A percentile compares a stretch with the other conserved stretches of the same genome.
Evolutionary conservation across 2,329 filamentous ascomycete genomes (phyloP).

Genomic region (Colletotrichum sansevieriae): DNA sequence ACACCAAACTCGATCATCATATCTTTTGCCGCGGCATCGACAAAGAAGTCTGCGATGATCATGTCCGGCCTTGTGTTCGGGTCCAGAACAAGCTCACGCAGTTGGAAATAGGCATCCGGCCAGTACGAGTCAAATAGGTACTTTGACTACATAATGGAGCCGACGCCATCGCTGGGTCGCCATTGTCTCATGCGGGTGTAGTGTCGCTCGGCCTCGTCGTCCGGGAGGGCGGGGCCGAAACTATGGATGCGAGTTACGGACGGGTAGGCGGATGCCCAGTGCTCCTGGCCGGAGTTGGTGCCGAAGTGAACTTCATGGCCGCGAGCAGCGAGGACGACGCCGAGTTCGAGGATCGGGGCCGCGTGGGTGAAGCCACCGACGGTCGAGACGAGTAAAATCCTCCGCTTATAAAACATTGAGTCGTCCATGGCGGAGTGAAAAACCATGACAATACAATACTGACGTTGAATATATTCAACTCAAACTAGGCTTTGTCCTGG

Average conservation of each 20-base stretch:
- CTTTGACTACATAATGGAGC: constrained; percentile 51
- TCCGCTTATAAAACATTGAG: background rate
- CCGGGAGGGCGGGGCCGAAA: constrained; percentile 46
- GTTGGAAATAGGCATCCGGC: constrained; percentile 47
- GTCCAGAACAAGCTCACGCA: constrained; percentile 44
- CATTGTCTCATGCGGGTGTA: constrained; percentile 19
- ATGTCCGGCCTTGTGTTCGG: constrained; percentile 51
- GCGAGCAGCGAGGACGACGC: constrained; percentile 49
- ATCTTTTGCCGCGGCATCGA: constrained; percentile 56
- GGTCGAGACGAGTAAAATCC: constrained; percentile 52
- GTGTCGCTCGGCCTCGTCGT: constrained; percentile 28
- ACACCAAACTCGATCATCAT: constrained; percentile 53
- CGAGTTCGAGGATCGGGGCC: constrained; percentile 54
- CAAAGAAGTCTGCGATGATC: constrained; percentile 58
- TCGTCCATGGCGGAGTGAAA: too few relatives aligned
- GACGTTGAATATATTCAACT: too few relatives aligned
- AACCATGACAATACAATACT: too few relatives aligned
- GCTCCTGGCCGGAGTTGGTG: constrained; percentile 53
- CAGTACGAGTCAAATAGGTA: constrained; percentile 54
- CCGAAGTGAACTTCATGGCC: constrained; percentile 51
- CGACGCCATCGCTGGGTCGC: constrained; percentile 11
- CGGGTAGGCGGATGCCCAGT: constrained; percentile 49
- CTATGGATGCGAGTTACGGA: constrained; percentile 50
- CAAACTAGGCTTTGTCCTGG: too few relatives aligned
- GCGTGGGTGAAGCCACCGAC: constrained; percentile 54